phyloP scores from a whole-genome alignment of 805 yeast species.

The Ogataea kodamae region DNA sequence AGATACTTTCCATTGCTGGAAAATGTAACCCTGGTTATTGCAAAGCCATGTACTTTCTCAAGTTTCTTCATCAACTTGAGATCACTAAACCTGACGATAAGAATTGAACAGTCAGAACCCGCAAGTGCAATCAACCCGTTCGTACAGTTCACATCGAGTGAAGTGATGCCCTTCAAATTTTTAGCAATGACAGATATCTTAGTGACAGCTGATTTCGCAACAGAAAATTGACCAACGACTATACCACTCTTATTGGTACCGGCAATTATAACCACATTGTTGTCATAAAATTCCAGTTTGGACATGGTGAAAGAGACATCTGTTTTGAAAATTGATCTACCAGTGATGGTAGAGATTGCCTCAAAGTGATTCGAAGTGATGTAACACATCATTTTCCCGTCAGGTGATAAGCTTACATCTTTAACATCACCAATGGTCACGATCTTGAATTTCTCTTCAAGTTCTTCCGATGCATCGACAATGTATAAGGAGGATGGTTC shows the following conservation, averaged over 20 bases:
- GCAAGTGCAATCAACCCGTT: constrained; percentile 50
- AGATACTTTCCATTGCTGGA: constrained; percentile 64
- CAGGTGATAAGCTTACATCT: constrained; percentile 66
- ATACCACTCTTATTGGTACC: constrained; percentile 45
- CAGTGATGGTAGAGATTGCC: constrained; percentile 48
- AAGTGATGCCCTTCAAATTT: constrained; percentile 54
- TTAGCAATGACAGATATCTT: constrained; percentile 41
- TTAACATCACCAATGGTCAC: constrained; percentile 52
- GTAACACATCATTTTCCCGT: constrained; percentile 61
- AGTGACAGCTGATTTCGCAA: constrained; percentile 39
- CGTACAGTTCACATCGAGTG: constrained; percentile 41
- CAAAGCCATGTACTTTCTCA: constrained; percentile 68
- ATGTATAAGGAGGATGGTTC: constrained; percentile 62
- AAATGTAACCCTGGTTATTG: constrained; percentile 69
- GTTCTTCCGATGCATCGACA: constrained; percentile 47
- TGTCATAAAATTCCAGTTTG: constrained; percentile 33
- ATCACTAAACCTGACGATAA: constrained; percentile 49
- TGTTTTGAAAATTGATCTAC: constrained; percentile 34
- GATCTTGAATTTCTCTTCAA: constrained; percentile 52
- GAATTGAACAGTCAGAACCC: constrained; percentile 64
- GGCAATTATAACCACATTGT: constrained; percentile 39
- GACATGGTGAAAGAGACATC: constrained; percentile 28
- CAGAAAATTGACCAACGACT: constrained; percentile 41
- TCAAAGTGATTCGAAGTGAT: constrained; percentile 55
- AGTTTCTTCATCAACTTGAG: constrained; percentile 49